Evolutionary conservation across 73 alveolate species (phyloP), one percentile per base, ranked within the genome.

Genomic region (Effrenium voratum): DNA sequence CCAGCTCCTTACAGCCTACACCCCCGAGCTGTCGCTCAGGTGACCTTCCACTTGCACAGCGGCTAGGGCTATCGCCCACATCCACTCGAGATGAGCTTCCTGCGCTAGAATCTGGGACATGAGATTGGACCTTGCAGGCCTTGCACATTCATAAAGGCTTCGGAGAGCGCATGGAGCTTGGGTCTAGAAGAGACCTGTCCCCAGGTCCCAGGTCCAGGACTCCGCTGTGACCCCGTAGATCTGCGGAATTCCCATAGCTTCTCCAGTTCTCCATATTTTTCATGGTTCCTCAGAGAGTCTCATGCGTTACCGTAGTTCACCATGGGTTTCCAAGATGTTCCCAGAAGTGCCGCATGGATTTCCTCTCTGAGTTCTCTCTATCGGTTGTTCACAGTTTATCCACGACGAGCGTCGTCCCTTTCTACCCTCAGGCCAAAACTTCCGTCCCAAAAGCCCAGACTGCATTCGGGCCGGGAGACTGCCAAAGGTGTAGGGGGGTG

Each of bases 11-110:
- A n/a, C n/a, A n/a, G n/a, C n/a, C n/a, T n/a, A n/a, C n/a, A n/a
- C n/a, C n/a, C n/a, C n/a, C n/a, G n/a, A n/a, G n/a, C n/a, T n/a
- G n/a, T n/a, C n/a, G n/a, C n/a, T n/a, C n/a, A 15, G 83, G 49
- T 12, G 77, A 63, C 19, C 77, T 63, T 34, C 83, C 49, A 15
- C 52, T 50, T 38, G 50, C 50, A 30, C 4, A 0, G 32, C 13
- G 83, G 6, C 49, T 73, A 8, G 83, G 83, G 44, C 40, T 73
- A 36, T 73, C 83, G 2, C 83, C 83, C 49, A 73, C 83, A 46
- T 73, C 83, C 8, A 73, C 83, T 46, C 83, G 40, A 73, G 83
- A 50, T 13, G 83, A 73, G 16, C 83, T 73, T 73, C 83, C 83
- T 38, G 52, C 49, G 15, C 38, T 66, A 66, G 77, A 28, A 8